Base-by-base conservation (phyloP, 352 stramenopile species). In the Globisporangium polare region DNA sequence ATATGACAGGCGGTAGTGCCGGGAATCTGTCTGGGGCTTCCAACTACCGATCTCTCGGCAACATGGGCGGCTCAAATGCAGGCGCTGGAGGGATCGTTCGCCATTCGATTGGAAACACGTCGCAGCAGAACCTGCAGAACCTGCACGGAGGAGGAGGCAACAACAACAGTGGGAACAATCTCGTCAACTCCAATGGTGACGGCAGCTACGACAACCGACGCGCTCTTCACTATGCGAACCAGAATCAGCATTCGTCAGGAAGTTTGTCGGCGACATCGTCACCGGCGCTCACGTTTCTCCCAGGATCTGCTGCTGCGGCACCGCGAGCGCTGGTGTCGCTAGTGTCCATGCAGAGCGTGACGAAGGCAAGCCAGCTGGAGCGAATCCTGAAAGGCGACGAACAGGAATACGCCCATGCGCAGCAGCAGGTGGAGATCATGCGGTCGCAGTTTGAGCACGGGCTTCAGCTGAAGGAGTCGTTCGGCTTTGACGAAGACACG, bases 401-500 rank as follows among this genome's bases (percentile, higher is more conserved):
- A 54, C 68, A 63, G 8, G 82, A 80, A 18, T 92, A 88, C 46
- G 67, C 79, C 10, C 66, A 73, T 33, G 80, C 74, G 5, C 73
- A 80, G 43, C 72, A 86, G 17, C 73, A 83, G 46, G 61, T 88
- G 20, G 78, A 90, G 45, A 60, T 58, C 1, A 80, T 92, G 77
- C 75, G 86, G 3, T 67, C 77, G 37, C 72, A 89, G 54, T 91
- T 94, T 61, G 72, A 86, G 54, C 69, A 91, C 62, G 72, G 77
- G 0, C 65, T 77, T n/a, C 68, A 90, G 17, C 69, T 94, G 29
- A 89, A 86, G 50, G 83, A 90, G 20, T 81, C 82, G 0, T 96
- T 94, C 61, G 87, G 87, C 0, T 96, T 96, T 62, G 84, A 96
- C 58, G 83, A 94, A 65, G 72, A 93, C 53, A 81, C 83, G 0